These are phyloP conservation scores for Tetracladium marchalianum DNA, from an alignment of 495 filamentous ascomycete species.

Conservation along the genomic window DNA sequence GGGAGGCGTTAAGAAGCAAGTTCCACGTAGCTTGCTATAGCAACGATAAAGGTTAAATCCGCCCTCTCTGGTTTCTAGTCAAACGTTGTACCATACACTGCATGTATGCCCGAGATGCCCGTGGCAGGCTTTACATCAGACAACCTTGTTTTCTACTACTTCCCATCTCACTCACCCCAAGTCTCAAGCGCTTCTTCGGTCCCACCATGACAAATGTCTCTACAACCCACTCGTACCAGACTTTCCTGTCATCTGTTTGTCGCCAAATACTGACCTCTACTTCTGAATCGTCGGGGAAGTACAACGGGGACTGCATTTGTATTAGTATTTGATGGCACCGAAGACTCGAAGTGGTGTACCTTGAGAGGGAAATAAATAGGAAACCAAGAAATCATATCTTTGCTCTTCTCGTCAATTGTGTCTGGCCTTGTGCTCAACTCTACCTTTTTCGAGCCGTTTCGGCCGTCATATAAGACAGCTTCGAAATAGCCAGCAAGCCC, in stretches of 20 bases:
- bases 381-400: constrained; percentile 98
- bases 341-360: constrained; percentile 37
- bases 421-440: constrained; percentile 91
- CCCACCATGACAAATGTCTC: constrained; percentile 62
- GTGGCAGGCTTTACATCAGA: constrained; percentile 56
- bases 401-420: constrained; percentile 83
- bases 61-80: not conserved
- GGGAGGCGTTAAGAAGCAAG: constrained; percentile 17
- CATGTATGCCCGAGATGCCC: too few species aligned
- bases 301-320: constrained; percentile 60
- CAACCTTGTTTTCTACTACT: constrained; percentile 87
- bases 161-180: constrained; percentile 76
- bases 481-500: constrained; percentile 95
- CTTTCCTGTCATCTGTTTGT: constrained; percentile 86
- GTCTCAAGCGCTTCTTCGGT: constrained; percentile 55
- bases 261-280: constrained; percentile 89
- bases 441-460: constrained; percentile 36
- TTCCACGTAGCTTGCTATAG: not conserved
- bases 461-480: constrained; percentile 65
- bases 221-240: constrained; percentile 98
- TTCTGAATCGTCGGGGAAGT: constrained; percentile 74
- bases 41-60: too few species aligned
- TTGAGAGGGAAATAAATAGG: constrained; percentile 96
- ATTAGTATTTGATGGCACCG: not conserved
- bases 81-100: too few species aligned